Conservation (phyloP, 163 green algal species). For the Prototheca wickerhamii region DNA sequence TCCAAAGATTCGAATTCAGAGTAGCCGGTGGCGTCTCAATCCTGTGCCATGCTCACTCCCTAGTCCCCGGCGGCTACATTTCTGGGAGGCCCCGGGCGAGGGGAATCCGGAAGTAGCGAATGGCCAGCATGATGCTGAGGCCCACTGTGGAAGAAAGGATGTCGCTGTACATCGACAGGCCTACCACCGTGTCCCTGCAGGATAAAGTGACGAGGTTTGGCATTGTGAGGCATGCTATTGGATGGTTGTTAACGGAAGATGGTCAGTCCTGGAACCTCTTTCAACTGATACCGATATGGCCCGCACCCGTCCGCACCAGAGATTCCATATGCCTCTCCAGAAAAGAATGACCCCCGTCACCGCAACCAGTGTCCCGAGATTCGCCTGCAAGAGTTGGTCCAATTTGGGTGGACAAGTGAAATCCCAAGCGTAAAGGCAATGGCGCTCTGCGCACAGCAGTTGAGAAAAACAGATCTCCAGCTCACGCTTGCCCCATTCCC, state of each 20-base stretch:
- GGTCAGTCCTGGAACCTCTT: background rate
- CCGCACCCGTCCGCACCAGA: background rate
- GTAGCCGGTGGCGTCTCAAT: background rate
- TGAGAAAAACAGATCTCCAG: too few species aligned
- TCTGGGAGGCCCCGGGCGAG: slow-evolving; percentile 19
- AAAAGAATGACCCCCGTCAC: slow-evolving; percentile 10
- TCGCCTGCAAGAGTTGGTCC: background rate
- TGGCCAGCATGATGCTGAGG: slow-evolving; percentile 21
- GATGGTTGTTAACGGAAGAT: too few species aligned
- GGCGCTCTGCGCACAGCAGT: too few species aligned
- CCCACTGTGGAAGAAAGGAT: slow-evolving; percentile 11
- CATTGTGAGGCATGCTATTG: background rate
- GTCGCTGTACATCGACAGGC: slow-evolving; percentile 15
- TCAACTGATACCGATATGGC: background rate
- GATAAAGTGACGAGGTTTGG: background rate
- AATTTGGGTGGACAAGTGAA: too few species aligned
- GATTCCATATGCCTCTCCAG: slow-evolving; percentile 20
- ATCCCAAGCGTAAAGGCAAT: too few species aligned
- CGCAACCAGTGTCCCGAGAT: background rate
- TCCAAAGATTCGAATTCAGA: background rate
- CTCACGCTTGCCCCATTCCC: too few species aligned
- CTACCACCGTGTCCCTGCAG: slow-evolving; percentile 24
- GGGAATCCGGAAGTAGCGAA: slow-evolving; percentile 12
- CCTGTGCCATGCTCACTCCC: too few species aligned
- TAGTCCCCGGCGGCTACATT: background rate